Percentiles rank a stretch among this genome's conserved stretches.
phyloP scores from a whole-genome alignment of 2,329 filamentous ascomycete genomes.

The Exophiala mesophila region DNA sequence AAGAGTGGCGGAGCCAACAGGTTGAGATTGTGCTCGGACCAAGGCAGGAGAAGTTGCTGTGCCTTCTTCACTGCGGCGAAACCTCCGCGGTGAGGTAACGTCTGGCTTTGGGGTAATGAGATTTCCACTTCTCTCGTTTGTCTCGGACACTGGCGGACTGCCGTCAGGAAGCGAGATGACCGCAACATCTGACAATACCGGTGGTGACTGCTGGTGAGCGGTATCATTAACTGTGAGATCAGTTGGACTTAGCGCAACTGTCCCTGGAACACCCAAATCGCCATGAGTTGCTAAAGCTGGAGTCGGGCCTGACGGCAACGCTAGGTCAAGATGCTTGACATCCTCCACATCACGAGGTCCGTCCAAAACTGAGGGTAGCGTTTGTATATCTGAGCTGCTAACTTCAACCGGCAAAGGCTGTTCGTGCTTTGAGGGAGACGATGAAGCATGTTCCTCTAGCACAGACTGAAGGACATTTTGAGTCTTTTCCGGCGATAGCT shows the following conservation, averaged over 20 bases:
- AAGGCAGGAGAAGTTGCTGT: conserved; percentile 44
- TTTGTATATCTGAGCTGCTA: conserved; percentile 17
- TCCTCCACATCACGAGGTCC: conserved; percentile 43
- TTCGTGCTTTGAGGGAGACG: conserved; percentile 13
- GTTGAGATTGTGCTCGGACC: conserved; percentile 49
- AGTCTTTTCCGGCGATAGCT: conserved; percentile 57
- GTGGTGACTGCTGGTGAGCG: background rate
- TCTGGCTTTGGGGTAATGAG: background rate
- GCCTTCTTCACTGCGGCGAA: conserved; percentile 22
- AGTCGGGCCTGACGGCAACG: conserved; percentile 26
- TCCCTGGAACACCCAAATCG: conserved; percentile 2
- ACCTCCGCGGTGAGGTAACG: conserved; percentile 20
- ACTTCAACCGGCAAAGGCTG: conserved; percentile 6
- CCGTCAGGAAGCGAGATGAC: background rate
- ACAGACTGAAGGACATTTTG: conserved; percentile 61
- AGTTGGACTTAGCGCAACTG: background rate
- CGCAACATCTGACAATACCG: background rate
- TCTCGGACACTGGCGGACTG: background rate
- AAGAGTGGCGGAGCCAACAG: conserved; percentile 33
- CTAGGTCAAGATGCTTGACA: conserved; percentile 59
- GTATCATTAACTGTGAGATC: background rate
- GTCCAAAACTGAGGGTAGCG: conserved; percentile 20
- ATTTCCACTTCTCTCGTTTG: background rate
- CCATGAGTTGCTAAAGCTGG: conserved; percentile 2
- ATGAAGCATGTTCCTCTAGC: conserved; percentile 56